A percentile compares a stretch with the other conserved stretches of the same genome.
Evolutionary conservation across 2,329 filamentous ascomycete species (phyloP).

Genomic region (Penicillium digitatum): DNA sequence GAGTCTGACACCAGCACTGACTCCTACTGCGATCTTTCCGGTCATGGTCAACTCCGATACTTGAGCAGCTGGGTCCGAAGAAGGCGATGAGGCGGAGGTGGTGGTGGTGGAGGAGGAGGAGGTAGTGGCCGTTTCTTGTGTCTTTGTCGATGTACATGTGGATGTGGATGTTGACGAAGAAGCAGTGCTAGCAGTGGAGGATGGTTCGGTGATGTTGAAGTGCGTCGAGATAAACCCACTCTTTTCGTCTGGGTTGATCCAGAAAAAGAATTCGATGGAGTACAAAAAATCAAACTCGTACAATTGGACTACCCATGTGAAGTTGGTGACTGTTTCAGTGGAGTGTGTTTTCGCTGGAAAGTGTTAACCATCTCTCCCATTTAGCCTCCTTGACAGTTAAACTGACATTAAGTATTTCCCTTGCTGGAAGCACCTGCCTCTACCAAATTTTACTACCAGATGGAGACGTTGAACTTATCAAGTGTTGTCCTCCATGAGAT

Average conservation of each 20-base stretch:
- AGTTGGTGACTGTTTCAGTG: not conserved
- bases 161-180: not conserved
- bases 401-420: not conserved
- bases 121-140: not conserved
- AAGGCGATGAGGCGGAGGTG: not conserved
- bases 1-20: not conserved
- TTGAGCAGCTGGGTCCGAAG: not conserved
- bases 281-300: not conserved
- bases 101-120: not conserved
- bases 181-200: not conserved
- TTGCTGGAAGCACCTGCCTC: not conserved
- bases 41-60: not conserved
- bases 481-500: not conserved
- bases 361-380: not conserved
- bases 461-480: not conserved
- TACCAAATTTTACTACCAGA: not conserved
- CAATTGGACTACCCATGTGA: not conserved
- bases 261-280: not conserved
- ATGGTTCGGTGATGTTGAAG: not conserved
- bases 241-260: not conserved
- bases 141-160: not conserved
- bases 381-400: too few species aligned
- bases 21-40: not conserved
- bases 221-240: not conserved
- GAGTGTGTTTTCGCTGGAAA: not conserved